Conservation (phyloP, 2,329 filamentous ascomycete genomes). For the Lecanicillium sp. region DNA sequence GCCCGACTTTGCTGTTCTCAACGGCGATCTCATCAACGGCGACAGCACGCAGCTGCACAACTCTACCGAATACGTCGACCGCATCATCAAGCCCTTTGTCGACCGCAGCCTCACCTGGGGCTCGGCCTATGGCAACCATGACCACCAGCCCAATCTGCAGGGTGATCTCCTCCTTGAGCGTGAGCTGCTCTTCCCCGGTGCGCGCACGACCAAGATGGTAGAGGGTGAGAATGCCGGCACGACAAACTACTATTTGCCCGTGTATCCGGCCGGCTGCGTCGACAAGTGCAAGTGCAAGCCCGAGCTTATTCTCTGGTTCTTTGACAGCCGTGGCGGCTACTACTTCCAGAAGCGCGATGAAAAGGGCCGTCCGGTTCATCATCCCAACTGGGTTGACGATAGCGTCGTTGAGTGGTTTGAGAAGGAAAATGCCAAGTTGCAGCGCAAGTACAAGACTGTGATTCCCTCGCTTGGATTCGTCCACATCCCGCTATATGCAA, state of each 20-base stretch:
- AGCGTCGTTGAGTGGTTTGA: conserved; percentile 37
- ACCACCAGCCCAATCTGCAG: conserved; percentile 12
- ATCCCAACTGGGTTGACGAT: conserved; percentile 34
- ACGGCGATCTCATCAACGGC: conserved; percentile 5
- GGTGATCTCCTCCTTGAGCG: conserved; percentile 12
- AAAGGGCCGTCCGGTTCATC: conserved; percentile 5
- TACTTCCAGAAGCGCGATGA: conserved; percentile 29
- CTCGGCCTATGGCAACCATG: conserved; percentile 8
- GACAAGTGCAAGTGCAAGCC: conserved; percentile 19
- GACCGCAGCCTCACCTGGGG: conserved; percentile 22
- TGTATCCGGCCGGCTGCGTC: conserved; percentile 25
- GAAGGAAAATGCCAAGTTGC: conserved; percentile 24
- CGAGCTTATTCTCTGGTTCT: conserved; percentile 55
- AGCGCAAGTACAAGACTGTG: conserved; percentile 16
- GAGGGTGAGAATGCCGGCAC: conserved; percentile 17
- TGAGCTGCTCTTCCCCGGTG: conserved; percentile 14
- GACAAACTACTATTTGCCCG: conserved; percentile 34
- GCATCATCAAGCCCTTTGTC: conserved; percentile 27
- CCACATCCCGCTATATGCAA: conserved; percentile 33
- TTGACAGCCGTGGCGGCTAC: conserved; percentile 52
- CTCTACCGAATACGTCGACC: conserved; percentile 1
- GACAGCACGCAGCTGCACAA: background rate
- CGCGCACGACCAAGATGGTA: conserved; percentile 16
- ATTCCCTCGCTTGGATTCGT: conserved; percentile 40
- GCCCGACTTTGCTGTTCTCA: conserved; percentile 4